Evolutionary conservation across 169 alveolate species (phyloP), one percentile per base, ranked within the genome.

Genomic region (Plasmodium coatneyi): DNA sequence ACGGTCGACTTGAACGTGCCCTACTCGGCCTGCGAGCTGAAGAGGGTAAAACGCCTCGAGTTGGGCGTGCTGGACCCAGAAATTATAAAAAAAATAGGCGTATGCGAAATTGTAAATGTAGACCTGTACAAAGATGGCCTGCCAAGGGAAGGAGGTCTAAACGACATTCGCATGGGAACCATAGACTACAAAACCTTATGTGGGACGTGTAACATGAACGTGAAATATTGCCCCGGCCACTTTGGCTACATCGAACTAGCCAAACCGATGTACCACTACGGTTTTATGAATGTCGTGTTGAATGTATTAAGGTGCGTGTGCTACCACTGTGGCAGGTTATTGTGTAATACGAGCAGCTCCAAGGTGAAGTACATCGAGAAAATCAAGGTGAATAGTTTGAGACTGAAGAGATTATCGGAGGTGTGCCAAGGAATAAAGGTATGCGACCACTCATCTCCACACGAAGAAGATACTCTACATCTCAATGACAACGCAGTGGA

Each of bases 151-250:
- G 98, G 99, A 41, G 98, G 99, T 5, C 96, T 99, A 81, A 98
- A 98, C 95, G 99, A 99, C 89, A 97, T 98, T 3, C 96, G 99
- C 54, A 97, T 99, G 99, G 99, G 99, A n/a, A 98, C 99, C 19
- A 97, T 98, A 87, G 99, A 99, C 91, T 97, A 98, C 52, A 98
- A 97, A 66, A 93, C 96, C 32, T 94, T 92, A 60, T 99, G 99
- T 92, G 96, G 96, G 80, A 98, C 99, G 22, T 99, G 99, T 94
- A 96, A 95, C 79, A 98, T 99, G 98, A 97, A 98, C 93, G 97
- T 98, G 92, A 97, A 97, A 92, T 98, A 98, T 81, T 99, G 99
- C 92, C 99, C 99, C 4, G 99, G 99, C 19, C 99, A 99, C 92
- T 99, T 99, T 95, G 99, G 99, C 30, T 99, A 98, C 95, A 98